Conservation (phyloP, 2,329 filamentous ascomycete species). For the Curvularia lunata region DNA sequence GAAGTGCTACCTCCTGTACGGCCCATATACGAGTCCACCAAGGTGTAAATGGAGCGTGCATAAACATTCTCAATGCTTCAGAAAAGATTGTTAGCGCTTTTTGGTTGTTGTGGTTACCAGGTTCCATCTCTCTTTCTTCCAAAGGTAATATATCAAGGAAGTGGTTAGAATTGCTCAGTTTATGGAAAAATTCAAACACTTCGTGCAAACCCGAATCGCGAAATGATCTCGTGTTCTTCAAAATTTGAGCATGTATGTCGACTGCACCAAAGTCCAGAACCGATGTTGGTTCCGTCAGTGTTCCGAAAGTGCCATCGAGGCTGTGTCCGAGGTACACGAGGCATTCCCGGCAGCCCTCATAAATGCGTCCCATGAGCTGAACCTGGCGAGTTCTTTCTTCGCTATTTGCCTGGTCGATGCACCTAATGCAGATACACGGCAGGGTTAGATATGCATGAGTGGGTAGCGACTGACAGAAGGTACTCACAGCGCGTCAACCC, state of each 20-base stretch:
- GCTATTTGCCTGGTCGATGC: not conserved
- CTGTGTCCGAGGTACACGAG: constrained; percentile 22
- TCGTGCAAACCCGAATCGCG: not conserved
- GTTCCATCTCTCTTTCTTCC: no score
- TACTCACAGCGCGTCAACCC: constrained; percentile 27
- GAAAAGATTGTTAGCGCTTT: not conserved
- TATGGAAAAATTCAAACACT: not conserved
- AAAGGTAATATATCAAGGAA: not conserved
- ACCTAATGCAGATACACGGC: constrained; percentile 21
- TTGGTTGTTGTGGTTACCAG: no score
- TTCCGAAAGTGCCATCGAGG: not conserved
- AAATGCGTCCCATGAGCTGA: not conserved
- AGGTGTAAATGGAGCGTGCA: constrained; percentile 21
- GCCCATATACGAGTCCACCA: constrained; percentile 30
- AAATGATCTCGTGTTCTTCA: not conserved
- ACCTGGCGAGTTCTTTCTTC: not conserved
- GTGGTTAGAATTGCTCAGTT: not conserved
- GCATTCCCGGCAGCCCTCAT: constrained; percentile 7
- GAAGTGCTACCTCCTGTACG: constrained; percentile 22
- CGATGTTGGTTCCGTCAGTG: not conserved
- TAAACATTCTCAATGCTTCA: constrained; percentile 19
- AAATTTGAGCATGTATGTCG: no score
- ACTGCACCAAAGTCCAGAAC: not conserved
- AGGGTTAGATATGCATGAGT: not conserved
- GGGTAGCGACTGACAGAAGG: not conserved